Percentiles rank a stretch among this genome's conserved stretches.
phyloP scores from a whole-genome alignment of 306 rosid species.

The Cucurbita pepo region DNA sequence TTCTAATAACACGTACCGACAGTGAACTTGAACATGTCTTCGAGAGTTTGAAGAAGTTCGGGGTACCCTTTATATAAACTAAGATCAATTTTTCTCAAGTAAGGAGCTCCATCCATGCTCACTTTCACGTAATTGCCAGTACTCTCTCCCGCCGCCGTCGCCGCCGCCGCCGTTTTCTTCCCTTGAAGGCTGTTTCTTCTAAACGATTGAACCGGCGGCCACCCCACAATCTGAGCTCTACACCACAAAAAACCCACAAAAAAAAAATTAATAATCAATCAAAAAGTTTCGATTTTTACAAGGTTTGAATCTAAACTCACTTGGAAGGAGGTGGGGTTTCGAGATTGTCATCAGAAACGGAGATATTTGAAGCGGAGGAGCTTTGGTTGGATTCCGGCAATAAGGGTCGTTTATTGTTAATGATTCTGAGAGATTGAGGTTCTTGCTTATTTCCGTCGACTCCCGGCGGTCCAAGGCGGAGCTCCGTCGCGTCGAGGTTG shows the following conservation, averaged over 20 bases:
- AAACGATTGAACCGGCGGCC: conserved; percentile 78
- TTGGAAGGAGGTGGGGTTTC: conserved; percentile 1
- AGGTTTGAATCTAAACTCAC: neutral
- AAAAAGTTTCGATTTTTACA: neutral
- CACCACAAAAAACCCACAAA: conserved; percentile 9
- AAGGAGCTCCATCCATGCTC: conserved; percentile 96
- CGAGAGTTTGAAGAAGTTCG: conserved; percentile 53
- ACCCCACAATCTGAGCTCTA: conserved; percentile 77
- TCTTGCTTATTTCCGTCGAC: neutral
- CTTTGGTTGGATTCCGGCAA: neutral
- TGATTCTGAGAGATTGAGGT: neutral
- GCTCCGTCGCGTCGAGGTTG: conserved; percentile 1
- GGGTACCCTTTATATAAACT: conserved; percentile 41
- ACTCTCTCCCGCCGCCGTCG: conserved; percentile 23
- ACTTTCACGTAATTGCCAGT: conserved; percentile 64
- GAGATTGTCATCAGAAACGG: neutral
- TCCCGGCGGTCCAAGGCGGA: conserved; percentile 1
- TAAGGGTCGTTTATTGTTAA: neutral
- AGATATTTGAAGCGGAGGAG: neutral
- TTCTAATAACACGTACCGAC: conserved; percentile 22
- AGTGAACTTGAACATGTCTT: conserved; percentile 65
- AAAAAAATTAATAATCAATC: neutral
- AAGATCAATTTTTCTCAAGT: conserved; percentile 78
- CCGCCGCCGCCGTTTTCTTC: conserved; percentile 2
- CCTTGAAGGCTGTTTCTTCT: conserved; percentile 53